A percentile compares a stretch with the other conserved stretches of the same genome.
phyloP scores from a whole-genome alignment of 1,139 yeast genomes.

The Blastobotrys persicus region DNA sequence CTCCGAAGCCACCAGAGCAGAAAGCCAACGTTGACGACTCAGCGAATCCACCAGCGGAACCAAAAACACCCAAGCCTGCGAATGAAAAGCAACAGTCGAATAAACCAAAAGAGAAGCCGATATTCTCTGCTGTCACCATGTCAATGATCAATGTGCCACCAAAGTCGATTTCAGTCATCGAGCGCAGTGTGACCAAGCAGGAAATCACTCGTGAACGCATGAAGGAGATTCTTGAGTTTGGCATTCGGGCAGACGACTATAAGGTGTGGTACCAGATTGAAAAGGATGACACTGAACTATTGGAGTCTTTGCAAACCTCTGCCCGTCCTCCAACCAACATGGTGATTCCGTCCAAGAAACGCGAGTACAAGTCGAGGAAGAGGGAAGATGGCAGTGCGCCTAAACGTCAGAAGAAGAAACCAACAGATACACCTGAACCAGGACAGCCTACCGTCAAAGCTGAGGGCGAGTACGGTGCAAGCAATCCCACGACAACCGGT shows the following conservation, averaged over 20 bases:
- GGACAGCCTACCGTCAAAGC: not conserved
- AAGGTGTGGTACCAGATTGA: constrained; percentile 85
- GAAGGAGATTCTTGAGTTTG: constrained; percentile 58
- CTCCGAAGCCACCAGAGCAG: constrained; percentile 7
- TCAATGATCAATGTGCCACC: constrained; percentile 61
- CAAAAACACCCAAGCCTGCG: constrained; percentile 1
- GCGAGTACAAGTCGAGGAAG: constrained; percentile 32
- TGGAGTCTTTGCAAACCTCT: constrained; percentile 31
- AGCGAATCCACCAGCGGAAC: not conserved
- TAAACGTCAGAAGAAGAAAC: constrained; percentile 15
- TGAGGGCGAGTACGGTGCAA: too few relatives aligned
- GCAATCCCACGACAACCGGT: too few relatives aligned
- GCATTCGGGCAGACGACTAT: constrained; percentile 59
- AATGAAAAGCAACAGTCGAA: constrained; percentile 24
- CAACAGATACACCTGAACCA: not conserved
- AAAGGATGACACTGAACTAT: constrained; percentile 63
- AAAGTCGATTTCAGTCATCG: constrained; percentile 64
- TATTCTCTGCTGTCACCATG: constrained; percentile 59
- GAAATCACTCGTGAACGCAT: constrained; percentile 58
- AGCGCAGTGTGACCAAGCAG: constrained; percentile 61
- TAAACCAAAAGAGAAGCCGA: constrained; percentile 32
- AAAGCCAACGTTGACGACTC: not conserved
- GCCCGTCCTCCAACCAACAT: constrained; percentile 33
- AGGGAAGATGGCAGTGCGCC: constrained; percentile 19
- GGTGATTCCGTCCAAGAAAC: constrained; percentile 29